Evolutionary conservation across 2,329 filamentous ascomycete species (phyloP).

Genomic region (Diaporthe sp.): DNA sequence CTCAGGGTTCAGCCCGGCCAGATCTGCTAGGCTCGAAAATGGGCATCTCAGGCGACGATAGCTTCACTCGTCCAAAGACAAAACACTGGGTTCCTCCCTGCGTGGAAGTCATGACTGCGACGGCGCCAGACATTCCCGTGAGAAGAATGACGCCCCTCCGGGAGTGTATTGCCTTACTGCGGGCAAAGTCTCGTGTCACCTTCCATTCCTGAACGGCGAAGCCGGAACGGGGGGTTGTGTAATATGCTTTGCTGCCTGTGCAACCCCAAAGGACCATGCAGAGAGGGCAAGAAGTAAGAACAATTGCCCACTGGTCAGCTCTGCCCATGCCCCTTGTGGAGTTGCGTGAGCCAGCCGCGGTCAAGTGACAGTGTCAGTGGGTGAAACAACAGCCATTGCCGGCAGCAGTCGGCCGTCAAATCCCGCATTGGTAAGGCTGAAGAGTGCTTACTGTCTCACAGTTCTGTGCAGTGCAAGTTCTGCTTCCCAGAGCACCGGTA

Average conservation of each 20-base stretch:
- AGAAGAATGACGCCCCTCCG: not conserved
- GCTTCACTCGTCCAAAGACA: slow-evolving; percentile 22
- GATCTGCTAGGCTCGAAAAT: not conserved
- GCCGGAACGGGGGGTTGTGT: slow-evolving; percentile 12
- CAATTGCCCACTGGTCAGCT: slow-evolving; percentile 6
- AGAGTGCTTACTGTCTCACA: slow-evolving; percentile 18
- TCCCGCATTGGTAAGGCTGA: slow-evolving; percentile 22
- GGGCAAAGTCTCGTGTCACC: slow-evolving; percentile 11
- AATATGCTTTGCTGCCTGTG: not conserved
- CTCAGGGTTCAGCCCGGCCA: not conserved
- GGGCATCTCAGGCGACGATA: slow-evolving; percentile 10
- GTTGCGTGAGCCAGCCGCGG: not conserved
- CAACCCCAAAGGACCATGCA: slow-evolving; percentile 29
- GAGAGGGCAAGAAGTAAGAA: slow-evolving; percentile 12
- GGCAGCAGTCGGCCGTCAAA: slow-evolving; percentile 1
- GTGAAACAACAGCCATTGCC: slow-evolving; percentile 17
- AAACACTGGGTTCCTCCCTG: not conserved
- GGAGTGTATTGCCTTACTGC: not conserved
- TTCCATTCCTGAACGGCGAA: slow-evolving; percentile 16
- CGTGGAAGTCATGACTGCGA: not conserved
- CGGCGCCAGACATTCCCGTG: not conserved
- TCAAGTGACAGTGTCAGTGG: slow-evolving; percentile 11
- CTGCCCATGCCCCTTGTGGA: not conserved
- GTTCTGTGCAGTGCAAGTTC: slow-evolving; percentile 21
- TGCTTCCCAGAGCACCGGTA: slow-evolving; percentile 19